phyloP scores from a whole-genome alignment of 179 eudicot species.

The Vitellaria paradoxa region DNA sequence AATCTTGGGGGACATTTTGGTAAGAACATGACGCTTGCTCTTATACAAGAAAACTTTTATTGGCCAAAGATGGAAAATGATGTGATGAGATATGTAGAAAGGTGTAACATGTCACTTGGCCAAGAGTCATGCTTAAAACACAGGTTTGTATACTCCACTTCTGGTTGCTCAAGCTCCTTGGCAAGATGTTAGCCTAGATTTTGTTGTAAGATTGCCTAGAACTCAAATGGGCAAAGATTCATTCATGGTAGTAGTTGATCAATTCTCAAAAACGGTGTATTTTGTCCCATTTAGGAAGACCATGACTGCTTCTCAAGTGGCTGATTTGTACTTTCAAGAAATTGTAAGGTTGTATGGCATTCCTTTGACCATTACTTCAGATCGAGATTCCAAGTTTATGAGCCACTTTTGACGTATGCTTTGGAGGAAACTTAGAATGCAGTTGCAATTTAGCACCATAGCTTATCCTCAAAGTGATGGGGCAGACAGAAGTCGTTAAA shows the following conservation, averaged over 20 bases:
- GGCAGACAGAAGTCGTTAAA: neutral
- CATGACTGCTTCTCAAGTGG: neutral
- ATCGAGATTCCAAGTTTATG: slow-evolving; percentile 1
- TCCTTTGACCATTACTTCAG: neutral
- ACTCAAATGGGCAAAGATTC: slow-evolving; percentile 4
- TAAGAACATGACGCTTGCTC: neutral
- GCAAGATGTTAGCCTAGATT: neutral
- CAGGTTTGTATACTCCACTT: neutral
- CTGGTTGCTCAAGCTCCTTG: neutral
- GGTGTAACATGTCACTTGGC: neutral
- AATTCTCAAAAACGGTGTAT: neutral
- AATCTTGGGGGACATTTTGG: neutral
- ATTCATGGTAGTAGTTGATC: neutral
- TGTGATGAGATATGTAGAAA: neutral
- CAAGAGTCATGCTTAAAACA: neutral
- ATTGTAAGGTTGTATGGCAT: slow-evolving; percentile 1
- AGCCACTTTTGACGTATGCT: slow-evolving; percentile 2
- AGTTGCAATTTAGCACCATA: neutral
- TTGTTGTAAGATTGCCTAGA: neutral
- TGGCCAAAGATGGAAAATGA: neutral
- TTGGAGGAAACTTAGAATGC: neutral
- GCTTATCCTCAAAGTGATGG: neutral
- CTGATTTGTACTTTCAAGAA: neutral
- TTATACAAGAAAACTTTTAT: neutral
- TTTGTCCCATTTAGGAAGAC: slow-evolving; percentile 11